These are phyloP conservation scores for Rhodotorula sp. DNA, from an alignment of 1,284 basidiomycete species.

Conservation along the genomic window DNA sequence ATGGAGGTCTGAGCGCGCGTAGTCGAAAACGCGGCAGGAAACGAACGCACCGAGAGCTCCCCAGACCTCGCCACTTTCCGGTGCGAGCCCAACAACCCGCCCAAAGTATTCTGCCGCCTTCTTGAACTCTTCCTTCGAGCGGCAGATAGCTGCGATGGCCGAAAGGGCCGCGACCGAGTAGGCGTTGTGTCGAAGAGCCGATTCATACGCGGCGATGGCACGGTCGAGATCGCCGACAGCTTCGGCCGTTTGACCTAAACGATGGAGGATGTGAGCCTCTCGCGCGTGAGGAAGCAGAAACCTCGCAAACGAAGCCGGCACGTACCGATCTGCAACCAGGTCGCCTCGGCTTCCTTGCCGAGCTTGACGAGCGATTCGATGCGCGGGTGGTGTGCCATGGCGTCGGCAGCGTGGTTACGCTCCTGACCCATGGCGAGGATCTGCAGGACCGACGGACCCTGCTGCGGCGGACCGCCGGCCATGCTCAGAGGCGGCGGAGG, in stretches of 20 bases:
- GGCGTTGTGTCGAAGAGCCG: slow-evolving; percentile 87
- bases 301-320: slow-evolving; percentile 15
- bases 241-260: slow-evolving; percentile 36
- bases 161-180: slow-evolving; percentile 82
- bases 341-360: slow-evolving; percentile 81
- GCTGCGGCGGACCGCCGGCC: slow-evolving; percentile 37
- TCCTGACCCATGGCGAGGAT: slow-evolving; percentile 42
- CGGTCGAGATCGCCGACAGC: slow-evolving; percentile 66
- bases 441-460: slow-evolving; percentile 40
- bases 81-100: slow-evolving; percentile 40
- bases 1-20: background rate
- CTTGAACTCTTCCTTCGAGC: slow-evolving; percentile 56
- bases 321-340: slow-evolving; percentile 86
- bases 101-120: slow-evolving; percentile 49
- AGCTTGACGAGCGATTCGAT: slow-evolving; percentile 58
- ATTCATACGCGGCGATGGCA: slow-evolving; percentile 84
- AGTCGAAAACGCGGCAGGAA: background rate
- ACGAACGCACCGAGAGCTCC: slow-evolving; percentile 42
- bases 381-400: slow-evolving; percentile 37
- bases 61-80: slow-evolving; percentile 46
- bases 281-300: background rate
- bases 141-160: slow-evolving; percentile 73
- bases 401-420: slow-evolving; percentile 40
- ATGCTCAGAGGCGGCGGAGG: slow-evolving; percentile 35
- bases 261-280: background rate